These are phyloP conservation scores for Centella asiatica DNA, from an alignment of 129 eudicot species.

Conservation along the genomic window DNA sequence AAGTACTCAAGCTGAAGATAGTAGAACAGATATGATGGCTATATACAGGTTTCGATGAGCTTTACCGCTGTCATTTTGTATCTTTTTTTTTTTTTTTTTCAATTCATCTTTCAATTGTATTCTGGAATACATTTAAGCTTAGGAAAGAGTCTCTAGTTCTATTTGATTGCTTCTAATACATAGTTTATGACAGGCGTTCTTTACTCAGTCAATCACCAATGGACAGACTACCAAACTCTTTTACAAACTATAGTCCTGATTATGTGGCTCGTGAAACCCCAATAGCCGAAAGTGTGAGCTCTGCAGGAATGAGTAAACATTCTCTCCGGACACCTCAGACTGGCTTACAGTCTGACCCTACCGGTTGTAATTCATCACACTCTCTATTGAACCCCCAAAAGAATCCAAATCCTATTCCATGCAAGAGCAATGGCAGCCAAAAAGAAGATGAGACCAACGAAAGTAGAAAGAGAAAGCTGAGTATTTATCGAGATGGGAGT, in stretches of 20 bases:
- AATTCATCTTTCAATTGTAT: background rate
- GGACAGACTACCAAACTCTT: slow-evolving; percentile 19
- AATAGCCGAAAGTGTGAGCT: slow-evolving; percentile 27
- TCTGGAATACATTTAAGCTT: too few relatives aligned
- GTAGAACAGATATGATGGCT: slow-evolving; percentile 74
- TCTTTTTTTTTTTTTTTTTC: background rate
- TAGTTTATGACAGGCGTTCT: slow-evolving; percentile 58
- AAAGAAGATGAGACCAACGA: slow-evolving; percentile 12
- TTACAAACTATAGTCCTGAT: slow-evolving; percentile 28
- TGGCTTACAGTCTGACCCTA: slow-evolving; percentile 20
- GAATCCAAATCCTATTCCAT: slow-evolving; percentile 18
- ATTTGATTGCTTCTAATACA: background rate
- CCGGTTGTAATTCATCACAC: slow-evolving; percentile 24
- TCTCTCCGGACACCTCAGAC: slow-evolving; percentile 26
- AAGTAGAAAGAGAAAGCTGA: slow-evolving; percentile 49
- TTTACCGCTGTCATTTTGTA: background rate
- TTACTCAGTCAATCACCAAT: slow-evolving; percentile 81
- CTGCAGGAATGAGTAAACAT: slow-evolving; percentile 22
- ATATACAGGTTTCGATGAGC: slow-evolving; percentile 58
- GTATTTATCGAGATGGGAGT: slow-evolving; percentile 25
- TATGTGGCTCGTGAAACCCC: slow-evolving; percentile 24
- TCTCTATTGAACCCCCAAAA: slow-evolving; percentile 12
- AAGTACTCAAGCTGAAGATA: slow-evolving; percentile 41
- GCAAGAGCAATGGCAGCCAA: slow-evolving; percentile 9
- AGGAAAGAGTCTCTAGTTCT: too few relatives aligned